A percentile compares a stretch with the other conserved stretches of the same genome.
These are phyloP conservation scores for Elaeis oleifera DNA, from an alignment of 202 grass and related monocot species.

Conservation along the genomic window DNA sequence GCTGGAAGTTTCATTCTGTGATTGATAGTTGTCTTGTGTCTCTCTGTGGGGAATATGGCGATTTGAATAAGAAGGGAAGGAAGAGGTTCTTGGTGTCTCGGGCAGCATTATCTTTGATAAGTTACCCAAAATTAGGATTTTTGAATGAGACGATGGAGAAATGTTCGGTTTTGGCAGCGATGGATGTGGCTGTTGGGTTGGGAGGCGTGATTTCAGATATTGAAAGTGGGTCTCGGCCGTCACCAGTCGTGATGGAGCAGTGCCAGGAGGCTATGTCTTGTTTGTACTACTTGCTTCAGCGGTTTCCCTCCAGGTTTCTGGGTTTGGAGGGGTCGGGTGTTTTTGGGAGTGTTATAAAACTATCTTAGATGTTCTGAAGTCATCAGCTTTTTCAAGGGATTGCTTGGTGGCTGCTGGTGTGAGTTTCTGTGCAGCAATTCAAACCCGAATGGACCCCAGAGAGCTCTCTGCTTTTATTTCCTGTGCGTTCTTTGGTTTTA, in stretches of 20 bases:
- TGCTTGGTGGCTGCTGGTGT: slow-evolving; percentile 92
- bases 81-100: slow-evolving; percentile 74
- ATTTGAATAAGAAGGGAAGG: slow-evolving; percentile 48
- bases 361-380: slow-evolving; percentile 83
- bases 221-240: slow-evolving; percentile 52
- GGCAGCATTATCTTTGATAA: slow-evolving; percentile 73
- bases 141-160: slow-evolving; percentile 67
- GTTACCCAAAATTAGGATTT: slow-evolving; percentile 87
- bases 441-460: slow-evolving; percentile 45
- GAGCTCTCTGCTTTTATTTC: slow-evolving; percentile 74
- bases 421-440: slow-evolving; percentile 89
- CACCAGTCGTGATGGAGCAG: slow-evolving; percentile 88
- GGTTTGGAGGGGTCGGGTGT: slow-evolving; percentile 43
- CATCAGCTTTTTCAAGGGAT: slow-evolving; percentile 77
- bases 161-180: slow-evolving; percentile 50
- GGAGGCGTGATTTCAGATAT: slow-evolving; percentile 53
- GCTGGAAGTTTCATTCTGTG: slow-evolving; percentile 39
- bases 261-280: slow-evolving; percentile 99
- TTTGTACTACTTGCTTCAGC: slow-evolving; percentile 96
- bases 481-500: slow-evolving; percentile 41
- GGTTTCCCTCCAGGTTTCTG: slow-evolving; percentile 62
- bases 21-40: slow-evolving; percentile 55
- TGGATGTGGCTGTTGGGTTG: slow-evolving; percentile 69
- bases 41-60: slow-evolving; percentile 67
- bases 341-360: slow-evolving; percentile 50